A percentile compares a stretch with the other conserved stretches of the same genome.
Evolutionary conservation across 2,329 filamentous ascomycete species (phyloP).

Genomic region (Hymenoscyphus infarciens): DNA sequence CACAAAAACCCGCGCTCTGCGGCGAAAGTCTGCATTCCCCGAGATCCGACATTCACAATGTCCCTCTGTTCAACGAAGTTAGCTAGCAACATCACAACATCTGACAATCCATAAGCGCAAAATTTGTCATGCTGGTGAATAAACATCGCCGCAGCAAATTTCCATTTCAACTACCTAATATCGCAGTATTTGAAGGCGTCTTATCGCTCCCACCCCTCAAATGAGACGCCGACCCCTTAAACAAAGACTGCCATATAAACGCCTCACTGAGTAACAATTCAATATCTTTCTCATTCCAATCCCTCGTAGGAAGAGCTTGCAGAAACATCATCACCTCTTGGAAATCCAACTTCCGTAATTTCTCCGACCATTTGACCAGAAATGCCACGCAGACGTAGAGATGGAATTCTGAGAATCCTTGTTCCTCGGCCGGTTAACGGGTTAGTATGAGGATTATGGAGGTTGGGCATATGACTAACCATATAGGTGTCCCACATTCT

Average conservation of each 20-base stretch:
- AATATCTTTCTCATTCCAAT: slow-evolving; percentile 98
- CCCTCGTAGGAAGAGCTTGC: slow-evolving; percentile 85
- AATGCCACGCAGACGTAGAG: slow-evolving; percentile 98
- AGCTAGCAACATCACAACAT: too few species aligned
- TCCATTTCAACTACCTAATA: slow-evolving; percentile 7
- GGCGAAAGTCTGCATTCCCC: too few species aligned
- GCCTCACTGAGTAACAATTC: slow-evolving; percentile 93
- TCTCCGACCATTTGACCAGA: slow-evolving; percentile 95
- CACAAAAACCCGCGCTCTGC: too few species aligned
- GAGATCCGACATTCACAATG: too few species aligned
- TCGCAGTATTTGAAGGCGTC: slow-evolving; percentile 31
- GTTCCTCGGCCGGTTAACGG: slow-evolving; percentile 79
- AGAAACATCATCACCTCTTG: slow-evolving; percentile 99
- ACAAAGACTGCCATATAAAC: slow-evolving; percentile 97
- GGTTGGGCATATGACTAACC: slow-evolving; percentile 50
- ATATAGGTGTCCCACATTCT: slow-evolving; percentile 99
- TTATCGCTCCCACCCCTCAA: slow-evolving; percentile 52
- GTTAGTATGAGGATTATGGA: slow-evolving; percentile 2
- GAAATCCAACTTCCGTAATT: slow-evolving; percentile 95
- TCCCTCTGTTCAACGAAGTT: too few species aligned
- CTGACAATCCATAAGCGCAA: too few species aligned
- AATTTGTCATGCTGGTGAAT: too few species aligned
- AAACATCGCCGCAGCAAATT: neutral
- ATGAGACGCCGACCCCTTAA: slow-evolving; percentile 91
- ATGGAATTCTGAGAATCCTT: slow-evolving; percentile 97